Percentiles rank a stretch among this genome's conserved stretches.
Evolutionary conservation across 2,329 filamentous ascomycete species (phyloP).

Genomic region (Microsporum ferrugineum): DNA sequence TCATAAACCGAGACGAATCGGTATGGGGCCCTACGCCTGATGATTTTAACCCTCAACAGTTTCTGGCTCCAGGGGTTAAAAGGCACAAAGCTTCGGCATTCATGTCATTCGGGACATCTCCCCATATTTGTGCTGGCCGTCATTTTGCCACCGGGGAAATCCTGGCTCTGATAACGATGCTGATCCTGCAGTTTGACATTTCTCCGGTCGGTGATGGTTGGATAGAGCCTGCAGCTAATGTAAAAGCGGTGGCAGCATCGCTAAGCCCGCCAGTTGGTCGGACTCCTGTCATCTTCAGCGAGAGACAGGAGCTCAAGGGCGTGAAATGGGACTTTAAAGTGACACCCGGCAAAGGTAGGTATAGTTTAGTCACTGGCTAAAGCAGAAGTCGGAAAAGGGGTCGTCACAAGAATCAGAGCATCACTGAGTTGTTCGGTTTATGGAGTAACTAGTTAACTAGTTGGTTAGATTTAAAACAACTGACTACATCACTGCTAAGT

Average conservation of each 20-base stretch:
- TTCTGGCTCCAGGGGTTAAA: neutral
- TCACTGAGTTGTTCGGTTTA: too few relatives aligned
- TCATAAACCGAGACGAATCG: neutral
- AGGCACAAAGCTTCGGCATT: neutral
- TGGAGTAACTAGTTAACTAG: too few relatives aligned
- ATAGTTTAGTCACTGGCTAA: neutral
- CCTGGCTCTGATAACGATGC: neutral
- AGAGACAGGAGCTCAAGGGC: neutral
- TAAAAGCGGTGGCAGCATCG: neutral
- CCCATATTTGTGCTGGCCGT: neutral
- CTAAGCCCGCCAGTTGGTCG: neutral
- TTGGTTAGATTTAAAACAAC: too few relatives aligned
- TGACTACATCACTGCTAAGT: too few relatives aligned
- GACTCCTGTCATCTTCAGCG: neutral
- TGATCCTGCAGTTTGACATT: neutral
- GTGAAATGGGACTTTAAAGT: neutral
- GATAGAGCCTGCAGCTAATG: neutral
- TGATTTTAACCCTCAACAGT: neutral
- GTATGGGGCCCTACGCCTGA: neutral
- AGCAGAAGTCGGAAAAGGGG: too few relatives aligned
- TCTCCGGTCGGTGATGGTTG: neutral
- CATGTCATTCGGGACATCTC: neutral
- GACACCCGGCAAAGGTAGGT: neutral
- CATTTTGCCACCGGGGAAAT: conserved; percentile 3
- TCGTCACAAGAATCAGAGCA: too few relatives aligned